phyloP scores from a whole-genome alignment of 2,329 filamentous ascomycete genomes.

The Diatrype stigma region DNA sequence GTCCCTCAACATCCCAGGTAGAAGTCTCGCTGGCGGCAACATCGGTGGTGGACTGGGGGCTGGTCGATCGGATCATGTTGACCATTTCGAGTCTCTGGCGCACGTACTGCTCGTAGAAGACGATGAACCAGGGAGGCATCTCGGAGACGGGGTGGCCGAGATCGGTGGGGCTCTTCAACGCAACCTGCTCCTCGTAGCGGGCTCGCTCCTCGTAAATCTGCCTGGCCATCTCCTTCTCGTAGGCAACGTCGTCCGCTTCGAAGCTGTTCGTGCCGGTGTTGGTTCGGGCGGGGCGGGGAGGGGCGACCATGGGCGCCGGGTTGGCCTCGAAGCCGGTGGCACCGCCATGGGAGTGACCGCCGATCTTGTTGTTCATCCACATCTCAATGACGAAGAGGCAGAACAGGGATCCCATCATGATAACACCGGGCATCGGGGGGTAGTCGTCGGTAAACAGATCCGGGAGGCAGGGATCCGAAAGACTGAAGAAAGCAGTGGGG shows the following conservation, averaged over 20 bases:
- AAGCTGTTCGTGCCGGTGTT: slow-evolving; percentile 25
- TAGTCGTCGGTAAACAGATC: slow-evolving; percentile 57
- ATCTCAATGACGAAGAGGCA: slow-evolving; percentile 59
- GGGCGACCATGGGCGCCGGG: slow-evolving; percentile 10
- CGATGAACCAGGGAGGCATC: slow-evolving; percentile 60
- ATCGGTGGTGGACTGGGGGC: slow-evolving; percentile 21
- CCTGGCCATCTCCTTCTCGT: slow-evolving; percentile 39
- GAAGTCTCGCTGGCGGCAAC: slow-evolving; percentile 29
- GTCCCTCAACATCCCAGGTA: slow-evolving; percentile 41
- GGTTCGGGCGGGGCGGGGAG: slow-evolving; percentile 29
- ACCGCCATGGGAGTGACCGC: slow-evolving; percentile 55
- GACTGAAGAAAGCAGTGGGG: slow-evolving; percentile 54
- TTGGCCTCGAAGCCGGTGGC: slow-evolving; percentile 40
- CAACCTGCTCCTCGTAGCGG: slow-evolving; percentile 14
- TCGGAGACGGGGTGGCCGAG: slow-evolving; percentile 32
- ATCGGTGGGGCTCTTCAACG: slow-evolving; percentile 23
- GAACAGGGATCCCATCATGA: slow-evolving; percentile 62
- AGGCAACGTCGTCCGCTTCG: slow-evolving; percentile 30
- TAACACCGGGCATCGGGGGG: slow-evolving; percentile 58
- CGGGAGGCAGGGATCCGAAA: slow-evolving; percentile 52
- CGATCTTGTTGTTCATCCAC: slow-evolving; percentile 56
- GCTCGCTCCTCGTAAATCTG: slow-evolving; percentile 34
- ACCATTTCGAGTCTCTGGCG: slow-evolving; percentile 57
- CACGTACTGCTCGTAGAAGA: slow-evolving; percentile 60
- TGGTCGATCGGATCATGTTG: slow-evolving; percentile 43